Base-by-base conservation (phyloP, 441 rosid species). In the Mallotus japonicus region DNA sequence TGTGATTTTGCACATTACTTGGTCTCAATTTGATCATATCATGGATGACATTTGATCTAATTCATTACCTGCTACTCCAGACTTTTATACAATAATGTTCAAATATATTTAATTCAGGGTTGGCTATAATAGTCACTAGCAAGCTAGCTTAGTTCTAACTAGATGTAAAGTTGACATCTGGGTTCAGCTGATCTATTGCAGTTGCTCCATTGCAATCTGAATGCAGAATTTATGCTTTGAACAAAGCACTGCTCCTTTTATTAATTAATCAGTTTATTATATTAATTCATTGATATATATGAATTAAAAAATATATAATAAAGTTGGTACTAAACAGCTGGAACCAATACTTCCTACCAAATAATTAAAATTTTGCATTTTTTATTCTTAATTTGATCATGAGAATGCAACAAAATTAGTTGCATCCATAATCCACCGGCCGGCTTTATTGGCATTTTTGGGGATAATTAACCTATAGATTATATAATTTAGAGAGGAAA, bases 271-370 rank as follows among this genome's bases (percentile, higher is more conserved):
- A 13, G 16, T 68, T 57, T 24, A 7, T 69, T 37, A 1, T 37
- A 37, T 37, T 4, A 37, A 17, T 19, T 19, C 12, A 22, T 11
- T 16, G 11, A 16, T 15, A 20, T 17, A 28, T 28, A 2, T 28
- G 32, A 47, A 7, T 54, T 69, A n/a, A 28, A 20, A 24, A 37
- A 37, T 6, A 37, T 22, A 62, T 37, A 51, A 8, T 8, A 51
- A 40, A n/a, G 56, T 69, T 15, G 57, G 73, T 69, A 49, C 13
- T 14, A 32, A 64, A 51, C 47, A 67, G 59, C 70, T 51, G 51
- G 49, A 70, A 57, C 66, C 17, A 51, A 59, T 73, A 46, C 17
- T 6, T 57, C 61, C 71, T 50, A 57, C 71, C 60, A 58, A 71
- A 40, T 65, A 17, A 1, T 65, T 58, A 65, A 58, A 22, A 10